Percentiles rank a stretch among this genome's conserved stretches.
phyloP scores from a whole-genome alignment of 1,139 yeast species.

The Petasospora fabianii region DNA sequence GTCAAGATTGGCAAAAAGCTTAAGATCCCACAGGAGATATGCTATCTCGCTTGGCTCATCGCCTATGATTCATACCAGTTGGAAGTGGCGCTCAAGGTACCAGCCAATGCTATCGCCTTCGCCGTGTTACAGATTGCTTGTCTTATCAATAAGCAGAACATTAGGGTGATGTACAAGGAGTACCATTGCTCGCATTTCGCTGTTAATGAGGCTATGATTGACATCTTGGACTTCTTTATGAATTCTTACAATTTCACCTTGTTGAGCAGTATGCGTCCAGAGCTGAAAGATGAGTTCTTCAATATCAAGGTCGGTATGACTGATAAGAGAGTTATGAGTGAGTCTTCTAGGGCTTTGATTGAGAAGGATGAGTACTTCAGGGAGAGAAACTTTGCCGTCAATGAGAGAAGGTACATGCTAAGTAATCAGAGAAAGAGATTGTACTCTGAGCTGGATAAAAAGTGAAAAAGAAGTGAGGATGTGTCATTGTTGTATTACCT shows the following conservation, averaged over 20 bases:
- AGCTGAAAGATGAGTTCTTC: slow-evolving; percentile 39
- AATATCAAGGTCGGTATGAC: slow-evolving; percentile 45
- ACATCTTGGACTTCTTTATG: slow-evolving; percentile 58
- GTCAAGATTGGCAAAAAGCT: slow-evolving; percentile 63
- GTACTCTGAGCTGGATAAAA: slow-evolving; percentile 18
- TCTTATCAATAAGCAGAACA: slow-evolving; percentile 30
- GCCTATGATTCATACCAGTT: slow-evolving; percentile 73
- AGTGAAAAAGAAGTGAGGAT: too few species aligned
- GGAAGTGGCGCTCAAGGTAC: slow-evolving; percentile 64
- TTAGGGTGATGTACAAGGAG: slow-evolving; percentile 12
- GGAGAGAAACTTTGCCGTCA: slow-evolving; percentile 30
- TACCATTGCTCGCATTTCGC: slow-evolving; percentile 33
- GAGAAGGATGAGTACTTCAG: slow-evolving; percentile 30
- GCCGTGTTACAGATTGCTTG: slow-evolving; percentile 56
- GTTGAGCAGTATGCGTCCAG: slow-evolving; percentile 31
- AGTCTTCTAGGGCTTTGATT: slow-evolving; percentile 19
- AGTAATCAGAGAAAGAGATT: slow-evolving; percentile 47
- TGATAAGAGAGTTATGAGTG: slow-evolving; percentile 41
- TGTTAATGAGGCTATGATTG: slow-evolving; percentile 59
- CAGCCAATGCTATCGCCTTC: slow-evolving; percentile 79
- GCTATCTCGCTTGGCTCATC: slow-evolving; percentile 69
- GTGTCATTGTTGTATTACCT: too few species aligned
- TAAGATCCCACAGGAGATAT: slow-evolving; percentile 40
- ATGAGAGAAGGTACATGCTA: slow-evolving; percentile 51
- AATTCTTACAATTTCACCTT: slow-evolving; percentile 44